Conservation (phyloP, 768 basidiomycete genomes). For the Trametes gibbosa region DNA sequence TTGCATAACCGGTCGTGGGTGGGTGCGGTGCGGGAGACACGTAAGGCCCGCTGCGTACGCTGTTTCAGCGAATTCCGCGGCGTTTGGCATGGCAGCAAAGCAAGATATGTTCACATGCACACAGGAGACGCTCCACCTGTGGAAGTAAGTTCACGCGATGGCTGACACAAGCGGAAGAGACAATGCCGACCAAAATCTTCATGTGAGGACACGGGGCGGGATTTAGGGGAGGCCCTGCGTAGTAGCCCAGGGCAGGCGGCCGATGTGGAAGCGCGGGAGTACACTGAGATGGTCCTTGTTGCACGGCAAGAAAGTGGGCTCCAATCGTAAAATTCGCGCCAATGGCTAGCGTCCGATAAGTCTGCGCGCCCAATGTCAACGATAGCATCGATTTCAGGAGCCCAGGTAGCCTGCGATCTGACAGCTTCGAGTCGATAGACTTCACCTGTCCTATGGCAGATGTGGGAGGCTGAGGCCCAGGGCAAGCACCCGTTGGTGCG, state of each 20-base stretch:
- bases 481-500: neutral
- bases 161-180: no score
- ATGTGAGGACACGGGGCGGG: neutral
- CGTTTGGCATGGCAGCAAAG: neutral
- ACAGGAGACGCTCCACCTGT: neutral
- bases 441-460: neutral
- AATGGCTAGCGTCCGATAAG: neutral
- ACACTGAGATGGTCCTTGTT: neutral
- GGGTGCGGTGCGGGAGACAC: neutral
- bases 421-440: constrained; percentile 10
- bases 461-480: neutral
- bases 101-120: neutral
- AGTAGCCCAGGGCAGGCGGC: neutral
- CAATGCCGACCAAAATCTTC: no score
- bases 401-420: constrained; percentile 1
- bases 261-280: neutral
- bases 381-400: neutral
- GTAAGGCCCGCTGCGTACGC: neutral
- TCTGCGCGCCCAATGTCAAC: neutral
- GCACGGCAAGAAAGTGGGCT: neutral
- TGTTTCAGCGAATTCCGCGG: neutral
- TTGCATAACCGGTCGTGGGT: neutral
- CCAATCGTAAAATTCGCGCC: neutral
- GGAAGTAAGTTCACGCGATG: no score
- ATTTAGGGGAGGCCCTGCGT: neutral